Evolutionary conservation across 441 rosid species (phyloP).

Genomic region (Brassica hybrid): DNA sequence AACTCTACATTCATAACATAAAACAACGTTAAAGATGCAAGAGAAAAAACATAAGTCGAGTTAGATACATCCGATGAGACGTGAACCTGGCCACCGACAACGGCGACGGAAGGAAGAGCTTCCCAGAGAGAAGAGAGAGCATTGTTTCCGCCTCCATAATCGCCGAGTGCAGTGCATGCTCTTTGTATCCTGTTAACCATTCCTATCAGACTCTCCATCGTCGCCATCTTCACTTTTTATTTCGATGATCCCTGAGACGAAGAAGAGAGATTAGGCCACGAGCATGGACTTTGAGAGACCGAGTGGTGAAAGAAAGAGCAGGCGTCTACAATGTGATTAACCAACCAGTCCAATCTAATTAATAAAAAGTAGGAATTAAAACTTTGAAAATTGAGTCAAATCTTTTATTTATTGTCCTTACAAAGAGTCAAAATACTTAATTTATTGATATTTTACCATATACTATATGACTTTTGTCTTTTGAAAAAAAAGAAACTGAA

Average conservation of each 20-base stretch:
- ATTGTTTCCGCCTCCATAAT: slow-evolving; percentile 71
- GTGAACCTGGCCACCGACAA: slow-evolving; percentile 91
- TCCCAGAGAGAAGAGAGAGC: slow-evolving; percentile 89
- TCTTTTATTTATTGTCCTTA: background rate
- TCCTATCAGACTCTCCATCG: slow-evolving; percentile 94
- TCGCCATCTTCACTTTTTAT: slow-evolving; percentile 49
- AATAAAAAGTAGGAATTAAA: background rate
- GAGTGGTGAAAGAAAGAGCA: slow-evolving; percentile 13
- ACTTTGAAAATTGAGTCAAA: slow-evolving; percentile 4
- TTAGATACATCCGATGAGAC: background rate
- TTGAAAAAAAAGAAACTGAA: background rate
- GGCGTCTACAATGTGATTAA: slow-evolving; percentile 35
- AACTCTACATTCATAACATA: slow-evolving; percentile 58
- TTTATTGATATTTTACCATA: slow-evolving; percentile 9
- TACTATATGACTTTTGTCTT: background rate
- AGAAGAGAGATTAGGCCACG: slow-evolving; percentile 8
- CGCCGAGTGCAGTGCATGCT: slow-evolving; percentile 89
- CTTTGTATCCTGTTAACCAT: slow-evolving; percentile 81
- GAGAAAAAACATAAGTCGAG: background rate
- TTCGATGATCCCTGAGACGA: background rate
- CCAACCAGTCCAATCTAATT: slow-evolving; percentile 32
- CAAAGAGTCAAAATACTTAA: slow-evolving; percentile 8
- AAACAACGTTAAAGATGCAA: background rate
- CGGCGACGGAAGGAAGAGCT: slow-evolving; percentile 94
- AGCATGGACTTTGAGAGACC: background rate